Evolutionary conservation across 169 alveolate genomes (phyloP).

Genomic region (Cryptosporidium parvum): DNA sequence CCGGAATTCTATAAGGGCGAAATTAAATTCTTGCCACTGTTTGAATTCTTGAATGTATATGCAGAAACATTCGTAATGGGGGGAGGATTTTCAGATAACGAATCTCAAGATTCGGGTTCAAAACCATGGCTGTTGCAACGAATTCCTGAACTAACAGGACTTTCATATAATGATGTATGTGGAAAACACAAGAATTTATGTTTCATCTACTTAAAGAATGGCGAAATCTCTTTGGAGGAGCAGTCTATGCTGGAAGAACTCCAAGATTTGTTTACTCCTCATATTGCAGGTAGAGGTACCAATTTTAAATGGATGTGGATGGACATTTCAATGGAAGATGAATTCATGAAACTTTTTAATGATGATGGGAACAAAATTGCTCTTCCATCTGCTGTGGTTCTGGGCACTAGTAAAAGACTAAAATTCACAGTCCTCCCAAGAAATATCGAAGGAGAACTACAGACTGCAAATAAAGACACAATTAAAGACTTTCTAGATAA

Average conservation of each 20-base stretch:
- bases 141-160: slow-evolving; percentile 86
- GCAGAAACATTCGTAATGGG: slow-evolving; percentile 96
- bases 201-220: slow-evolving; percentile 85
- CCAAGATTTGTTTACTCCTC: slow-evolving; percentile 85
- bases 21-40: slow-evolving; percentile 86
- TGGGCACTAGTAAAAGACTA: slow-evolving; percentile 86
- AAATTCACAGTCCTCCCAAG: slow-evolving; percentile 80
- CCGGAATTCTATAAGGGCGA: slow-evolving; percentile 91
- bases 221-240: slow-evolving; percentile 82
- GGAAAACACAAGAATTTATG: slow-evolving; percentile 86
- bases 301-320: slow-evolving; percentile 90
- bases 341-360: slow-evolving; percentile 82
- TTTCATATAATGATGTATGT: slow-evolving; percentile 88
- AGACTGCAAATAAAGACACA: slow-evolving; percentile 80
- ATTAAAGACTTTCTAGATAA: slow-evolving; percentile 85
- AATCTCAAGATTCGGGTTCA: slow-evolving; percentile 82
- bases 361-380: slow-evolving; percentile 65
- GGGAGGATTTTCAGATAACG: slow-evolving; percentile 89
- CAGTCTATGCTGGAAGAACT: slow-evolving; percentile 85
- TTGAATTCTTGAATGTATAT: slow-evolving; percentile 94
- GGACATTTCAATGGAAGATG: slow-evolving; percentile 83
- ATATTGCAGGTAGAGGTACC: slow-evolving; percentile 85
- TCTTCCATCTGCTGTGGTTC: slow-evolving; percentile 87
- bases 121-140: slow-evolving; percentile 89
- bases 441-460: slow-evolving; percentile 78